Base-by-base conservation (phyloP, 192 early-diverging fungal species). In the Coemansia aciculifera region DNA sequence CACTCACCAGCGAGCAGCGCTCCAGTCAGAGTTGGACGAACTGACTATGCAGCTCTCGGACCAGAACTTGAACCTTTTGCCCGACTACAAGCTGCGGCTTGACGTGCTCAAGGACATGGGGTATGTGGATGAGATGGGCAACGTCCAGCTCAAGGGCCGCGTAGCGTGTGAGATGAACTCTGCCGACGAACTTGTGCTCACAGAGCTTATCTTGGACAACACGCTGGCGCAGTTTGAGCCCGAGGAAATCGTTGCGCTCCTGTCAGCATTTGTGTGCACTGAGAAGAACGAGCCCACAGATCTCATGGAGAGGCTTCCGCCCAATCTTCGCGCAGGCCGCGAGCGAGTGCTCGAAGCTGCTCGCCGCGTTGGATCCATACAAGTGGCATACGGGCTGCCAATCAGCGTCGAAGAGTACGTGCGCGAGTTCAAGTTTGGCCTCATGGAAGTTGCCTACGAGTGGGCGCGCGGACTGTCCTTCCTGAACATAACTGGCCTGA, bases 111-210 rank as follows among this genome's bases (percentile, higher is more conserved):
- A 93, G 64, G 77, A 80, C 12, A 76, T 97, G 57, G 86, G 87
- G 1, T 97, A 91, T 65, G 86, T 98, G 24, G 95, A 95, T 34
- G 90, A 90, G 66, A 86, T 87, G 63, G 88, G 87, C 31, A 93
- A 93, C 3, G 95, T 99, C 17, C 91, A 94, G 67, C 88, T 97
- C 59, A 99, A 98, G 83, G 97, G 97, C 21, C 88, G 93, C 3
- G 94, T 99, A 0, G 97, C 95, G 0, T 98, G 96, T 78, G 95
- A 97, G 85, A 96, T 99, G 77, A 98, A 97, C 80, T 91, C 95
- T 15, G 94, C 93, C 2, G 96, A 99, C 72, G 96, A 94, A 73
- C 83, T 99, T 44, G 85, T 98, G 13, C 83, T 99, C 21, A 98
- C 97, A 0, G 96, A 99, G 72, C 83, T 99, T 31, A 91, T 99